Evolutionary conservation across 306 rosid genomes (phyloP).

Genomic region (Nissolia schottii): DNA sequence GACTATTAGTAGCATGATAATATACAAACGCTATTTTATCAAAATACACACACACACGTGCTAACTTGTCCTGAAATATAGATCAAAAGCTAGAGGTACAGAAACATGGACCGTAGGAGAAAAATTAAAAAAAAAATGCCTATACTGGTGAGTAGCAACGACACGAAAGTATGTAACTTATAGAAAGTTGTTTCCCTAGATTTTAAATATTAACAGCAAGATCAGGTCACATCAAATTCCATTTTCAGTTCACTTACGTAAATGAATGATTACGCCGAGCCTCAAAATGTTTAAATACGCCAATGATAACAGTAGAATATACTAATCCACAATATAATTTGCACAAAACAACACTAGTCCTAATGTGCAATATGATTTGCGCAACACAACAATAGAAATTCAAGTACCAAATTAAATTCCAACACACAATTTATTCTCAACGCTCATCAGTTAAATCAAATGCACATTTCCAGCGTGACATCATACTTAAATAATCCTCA

Average conservation of each 20-base stretch:
- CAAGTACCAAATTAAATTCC: no score
- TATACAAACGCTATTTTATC: no score
- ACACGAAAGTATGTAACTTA: not conserved
- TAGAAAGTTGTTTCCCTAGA: not conserved
- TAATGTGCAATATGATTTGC: not conserved
- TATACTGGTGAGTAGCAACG: not conserved
- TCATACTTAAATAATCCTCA: not conserved
- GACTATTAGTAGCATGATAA: not conserved
- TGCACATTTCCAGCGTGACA: not conserved
- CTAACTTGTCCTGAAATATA: not conserved
- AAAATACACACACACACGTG: no score
- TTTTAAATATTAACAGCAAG: conserved; percentile 3
- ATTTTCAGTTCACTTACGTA: not conserved
- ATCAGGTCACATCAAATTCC: not conserved
- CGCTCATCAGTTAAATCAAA: not conserved
- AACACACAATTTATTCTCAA: not conserved
- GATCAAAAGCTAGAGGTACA: not conserved
- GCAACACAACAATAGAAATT: not conserved
- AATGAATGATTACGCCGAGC: not conserved
- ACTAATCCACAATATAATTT: not conserved
- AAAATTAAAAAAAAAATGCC: not conserved
- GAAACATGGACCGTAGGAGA: not conserved
- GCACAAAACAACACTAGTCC: not conserved
- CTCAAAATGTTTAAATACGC: not conserved
- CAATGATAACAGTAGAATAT: not conserved